These are phyloP conservation scores for Striga hermonthica DNA, from an alignment of 305 asterid genomes.

Conservation along the genomic window DNA sequence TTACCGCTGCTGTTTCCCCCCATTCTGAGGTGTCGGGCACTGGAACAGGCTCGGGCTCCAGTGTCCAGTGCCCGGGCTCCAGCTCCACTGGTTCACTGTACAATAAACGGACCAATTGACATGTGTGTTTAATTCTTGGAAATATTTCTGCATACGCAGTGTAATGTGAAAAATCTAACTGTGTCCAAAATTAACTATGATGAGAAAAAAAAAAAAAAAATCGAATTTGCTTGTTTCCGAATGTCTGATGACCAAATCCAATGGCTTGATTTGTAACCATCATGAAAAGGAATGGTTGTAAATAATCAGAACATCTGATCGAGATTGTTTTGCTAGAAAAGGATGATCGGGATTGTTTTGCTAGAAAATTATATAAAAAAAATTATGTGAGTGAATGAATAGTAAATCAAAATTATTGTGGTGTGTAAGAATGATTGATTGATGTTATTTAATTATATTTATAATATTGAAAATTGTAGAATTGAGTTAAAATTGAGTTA, in stretches of 20 bases:
- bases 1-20: conserved; percentile 50
- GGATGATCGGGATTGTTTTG: too few species aligned
- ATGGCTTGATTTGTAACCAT: too few species aligned
- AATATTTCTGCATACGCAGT: conserved; percentile 24
- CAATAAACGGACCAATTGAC: conserved; percentile 48
- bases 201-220: background rate
- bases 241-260: too few species aligned
- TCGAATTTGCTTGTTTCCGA: background rate
- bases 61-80: too few species aligned
- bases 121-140: conserved; percentile 40
- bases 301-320: background rate
- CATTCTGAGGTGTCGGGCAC: conserved; percentile 50
- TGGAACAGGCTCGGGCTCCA: conserved; percentile 30
- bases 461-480: too few species aligned
- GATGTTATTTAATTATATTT: too few species aligned
- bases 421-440: too few species aligned
- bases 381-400: too few species aligned
- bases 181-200: background rate
- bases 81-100: conserved; percentile 41
- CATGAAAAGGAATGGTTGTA: background rate
- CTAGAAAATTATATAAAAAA: too few species aligned
- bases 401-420: too few species aligned
- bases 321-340: background rate
- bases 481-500: too few species aligned
- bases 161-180: conserved; percentile 14